Percentiles rank a stretch among this genome's conserved stretches.
Conservation (phyloP, 2,329 filamentous ascomycete genomes). For the Diaporthe citrichinensis region DNA sequence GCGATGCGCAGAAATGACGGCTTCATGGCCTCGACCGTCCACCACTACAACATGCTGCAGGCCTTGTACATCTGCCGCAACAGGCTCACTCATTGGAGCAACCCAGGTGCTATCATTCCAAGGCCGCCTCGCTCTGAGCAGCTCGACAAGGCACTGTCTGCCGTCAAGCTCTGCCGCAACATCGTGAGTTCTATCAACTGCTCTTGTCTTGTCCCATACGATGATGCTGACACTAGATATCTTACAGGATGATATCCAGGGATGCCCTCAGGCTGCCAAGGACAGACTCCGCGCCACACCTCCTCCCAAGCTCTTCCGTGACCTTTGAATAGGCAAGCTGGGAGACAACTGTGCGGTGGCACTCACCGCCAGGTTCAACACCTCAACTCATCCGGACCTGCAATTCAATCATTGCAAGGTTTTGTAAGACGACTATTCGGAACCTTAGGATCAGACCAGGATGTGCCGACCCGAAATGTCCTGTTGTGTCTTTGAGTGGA, state of each 20-base stretch:
- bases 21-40: background rate
- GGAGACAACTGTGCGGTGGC: background rate
- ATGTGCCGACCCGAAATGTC: too few relatives aligned
- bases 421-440: background rate
- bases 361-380: background rate
- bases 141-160: too few relatives aligned
- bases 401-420: background rate
- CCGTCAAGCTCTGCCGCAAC: too few relatives aligned
- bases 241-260: background rate
- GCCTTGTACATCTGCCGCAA: background rate
- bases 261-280: background rate
- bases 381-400: background rate
- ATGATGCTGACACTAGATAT: background rate
- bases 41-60: background rate
- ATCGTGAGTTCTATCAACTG: too few relatives aligned
- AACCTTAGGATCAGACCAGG: background rate
- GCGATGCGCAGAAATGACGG: background rate
- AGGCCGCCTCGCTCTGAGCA: background rate
- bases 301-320: background rate
- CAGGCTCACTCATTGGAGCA: background rate
- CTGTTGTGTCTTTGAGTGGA: background rate
- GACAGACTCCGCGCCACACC: background rate
- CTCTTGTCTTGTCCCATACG: background rate
- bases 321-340: background rate
- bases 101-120: background rate